phyloP scores from a whole-genome alignment of 78 protist species.

The Isochrysis galbana region DNA sequence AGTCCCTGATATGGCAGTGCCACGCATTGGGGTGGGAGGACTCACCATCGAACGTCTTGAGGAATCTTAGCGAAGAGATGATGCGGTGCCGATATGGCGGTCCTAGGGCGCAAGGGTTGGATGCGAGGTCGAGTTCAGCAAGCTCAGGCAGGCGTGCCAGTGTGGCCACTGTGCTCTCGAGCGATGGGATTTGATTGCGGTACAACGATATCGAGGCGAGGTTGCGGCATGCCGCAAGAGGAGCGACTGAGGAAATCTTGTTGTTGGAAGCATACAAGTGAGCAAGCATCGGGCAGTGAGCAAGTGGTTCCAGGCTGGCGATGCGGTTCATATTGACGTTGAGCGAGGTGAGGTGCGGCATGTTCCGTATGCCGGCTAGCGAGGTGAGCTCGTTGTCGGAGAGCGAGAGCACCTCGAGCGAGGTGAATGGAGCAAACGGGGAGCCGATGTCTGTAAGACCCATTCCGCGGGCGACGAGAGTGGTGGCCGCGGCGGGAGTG shows the following conservation, averaged over 20 bases:
- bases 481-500: too few species aligned
- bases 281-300: neutral
- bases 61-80: neutral
- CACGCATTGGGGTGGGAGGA: too few species aligned
- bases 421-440: neutral
- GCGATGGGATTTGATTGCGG: neutral
- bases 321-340: neutral
- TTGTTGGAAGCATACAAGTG: neutral
- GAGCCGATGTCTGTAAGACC: neutral
- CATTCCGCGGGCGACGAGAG: neutral
- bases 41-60: neutral
- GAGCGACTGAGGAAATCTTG: neutral
- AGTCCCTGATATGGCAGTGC: too few species aligned
- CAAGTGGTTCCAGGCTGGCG: neutral
- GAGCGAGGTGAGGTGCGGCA: neutral
- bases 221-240: neutral
- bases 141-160: neutral
- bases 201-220: neutral
- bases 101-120: constrained; percentile 16
- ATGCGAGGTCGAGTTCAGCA: neutral
- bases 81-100: neutral
- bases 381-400: neutral
- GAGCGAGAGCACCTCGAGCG: constrained; percentile 23
- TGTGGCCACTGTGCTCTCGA: neutral
- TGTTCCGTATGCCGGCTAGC: neutral